A percentile compares a stretch with the other conserved stretches of the same genome.
phyloP scores from a whole-genome alignment of 352 stramenopile species.

The Peronospora farinosa region DNA sequence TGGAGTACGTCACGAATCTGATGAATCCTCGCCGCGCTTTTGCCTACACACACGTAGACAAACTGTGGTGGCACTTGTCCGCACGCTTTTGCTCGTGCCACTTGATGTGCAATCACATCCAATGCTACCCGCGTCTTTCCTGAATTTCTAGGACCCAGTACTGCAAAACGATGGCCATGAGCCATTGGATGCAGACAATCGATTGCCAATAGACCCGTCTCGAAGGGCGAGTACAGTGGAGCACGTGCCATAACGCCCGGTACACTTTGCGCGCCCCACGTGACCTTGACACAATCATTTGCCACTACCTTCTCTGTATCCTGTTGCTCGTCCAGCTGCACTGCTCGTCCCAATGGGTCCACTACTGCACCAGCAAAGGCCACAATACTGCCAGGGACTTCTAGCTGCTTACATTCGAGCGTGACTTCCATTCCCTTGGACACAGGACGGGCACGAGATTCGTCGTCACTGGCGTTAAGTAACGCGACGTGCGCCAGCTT shows the following conservation, averaged over 20 bases:
- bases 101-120: constrained; percentile 60
- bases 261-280: constrained; percentile 55
- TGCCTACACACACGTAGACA: constrained; percentile 72
- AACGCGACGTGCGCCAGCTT: constrained; percentile 56
- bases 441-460: constrained; percentile 21
- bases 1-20: constrained; percentile 58
- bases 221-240: constrained; percentile 43
- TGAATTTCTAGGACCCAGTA: constrained; percentile 59
- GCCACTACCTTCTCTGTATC: neutral
- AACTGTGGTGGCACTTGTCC: constrained; percentile 49
- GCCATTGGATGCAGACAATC: constrained; percentile 76
- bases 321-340: constrained; percentile 15
- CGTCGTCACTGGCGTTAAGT: constrained; percentile 29
- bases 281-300: constrained; percentile 38
- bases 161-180: constrained; percentile 56
- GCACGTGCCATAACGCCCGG: constrained; percentile 55
- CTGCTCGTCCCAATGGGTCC: constrained; percentile 40
- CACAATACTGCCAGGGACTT: constrained; percentile 39
- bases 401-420: constrained; percentile 45
- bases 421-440: constrained; percentile 54
- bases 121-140: constrained; percentile 68
- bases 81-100: constrained; percentile 25
- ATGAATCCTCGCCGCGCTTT: constrained; percentile 47
- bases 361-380: constrained; percentile 45
- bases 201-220: constrained; percentile 60